phyloP scores from a whole-genome alignment of 495 filamentous ascomycete species.

The Neurospora sp. region DNA sequence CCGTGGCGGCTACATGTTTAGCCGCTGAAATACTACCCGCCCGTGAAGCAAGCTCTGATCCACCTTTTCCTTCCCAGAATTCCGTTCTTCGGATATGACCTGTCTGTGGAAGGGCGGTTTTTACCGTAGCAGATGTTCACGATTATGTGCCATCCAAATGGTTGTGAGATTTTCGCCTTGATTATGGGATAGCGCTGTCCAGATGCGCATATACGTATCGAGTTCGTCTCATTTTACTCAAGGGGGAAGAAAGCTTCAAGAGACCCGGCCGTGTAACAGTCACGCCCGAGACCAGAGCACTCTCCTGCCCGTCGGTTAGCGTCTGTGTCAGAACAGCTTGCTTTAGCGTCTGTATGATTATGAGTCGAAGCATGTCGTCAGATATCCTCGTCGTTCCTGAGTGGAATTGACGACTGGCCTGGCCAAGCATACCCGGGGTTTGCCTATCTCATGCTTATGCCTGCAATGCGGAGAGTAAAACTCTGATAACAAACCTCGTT shows the following conservation, averaged over 20 bases:
- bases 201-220: neutral
- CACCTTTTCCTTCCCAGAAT: neutral
- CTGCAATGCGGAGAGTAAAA: neutral
- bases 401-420: neutral
- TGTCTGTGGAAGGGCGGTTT: neutral
- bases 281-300: neutral
- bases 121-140: neutral
- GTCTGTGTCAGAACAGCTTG: neutral
- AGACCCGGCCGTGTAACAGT: neutral
- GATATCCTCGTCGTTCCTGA: neutral
- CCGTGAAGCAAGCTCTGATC: neutral
- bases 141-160: neutral
- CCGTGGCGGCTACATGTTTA: neutral
- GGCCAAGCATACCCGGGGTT: neutral
- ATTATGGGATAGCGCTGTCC: neutral
- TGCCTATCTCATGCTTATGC: neutral
- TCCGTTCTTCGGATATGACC: neutral
- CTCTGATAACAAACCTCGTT: neutral
- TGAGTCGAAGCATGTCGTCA: neutral
- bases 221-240: neutral
- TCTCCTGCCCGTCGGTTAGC: neutral
- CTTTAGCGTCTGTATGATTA: neutral
- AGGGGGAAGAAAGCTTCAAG: neutral
- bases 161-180: neutral
- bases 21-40: neutral